A percentile compares a stretch with the other conserved stretches of the same genome.
phyloP scores from a whole-genome alignment of 1,139 yeast genomes.

The Scheffersomyces lignicola region DNA sequence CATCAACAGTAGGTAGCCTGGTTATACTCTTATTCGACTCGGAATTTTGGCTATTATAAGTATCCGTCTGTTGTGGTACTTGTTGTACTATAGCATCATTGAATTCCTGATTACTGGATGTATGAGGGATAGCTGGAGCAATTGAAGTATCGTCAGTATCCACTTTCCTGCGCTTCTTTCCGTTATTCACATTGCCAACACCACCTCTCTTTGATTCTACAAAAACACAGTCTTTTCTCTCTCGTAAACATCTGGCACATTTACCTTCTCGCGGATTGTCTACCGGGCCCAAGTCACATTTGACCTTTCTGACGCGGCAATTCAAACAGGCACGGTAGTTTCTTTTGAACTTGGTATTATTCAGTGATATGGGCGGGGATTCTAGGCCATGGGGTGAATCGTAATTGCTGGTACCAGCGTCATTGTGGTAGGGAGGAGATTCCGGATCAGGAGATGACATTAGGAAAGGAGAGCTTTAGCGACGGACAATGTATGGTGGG shows the following conservation, averaged over 20 bases:
- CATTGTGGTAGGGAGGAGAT: too few species aligned
- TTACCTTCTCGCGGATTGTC: slow-evolving; percentile 78
- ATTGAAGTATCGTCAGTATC: background rate
- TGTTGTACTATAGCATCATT: background rate
- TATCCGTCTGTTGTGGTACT: background rate
- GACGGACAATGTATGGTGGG: too few species aligned
- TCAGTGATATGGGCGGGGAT: slow-evolving; percentile 1
- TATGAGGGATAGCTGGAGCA: background rate
- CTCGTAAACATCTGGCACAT: slow-evolving; percentile 81
- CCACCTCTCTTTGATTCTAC: slow-evolving; percentile 66
- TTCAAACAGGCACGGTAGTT: slow-evolving; percentile 82
- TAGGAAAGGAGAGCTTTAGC: too few species aligned
- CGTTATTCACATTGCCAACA: slow-evolving; percentile 44
- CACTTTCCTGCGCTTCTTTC: slow-evolving; percentile 22
- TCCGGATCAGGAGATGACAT: too few species aligned
- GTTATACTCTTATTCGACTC: too few species aligned
- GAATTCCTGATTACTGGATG: background rate
- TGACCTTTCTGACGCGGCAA: slow-evolving; percentile 79
- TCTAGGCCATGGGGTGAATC: slow-evolving; percentile 2
- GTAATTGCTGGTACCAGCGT: background rate
- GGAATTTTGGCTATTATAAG: too few species aligned
- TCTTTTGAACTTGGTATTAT: slow-evolving; percentile 43
- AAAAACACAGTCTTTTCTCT: slow-evolving; percentile 77
- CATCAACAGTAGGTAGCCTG: slow-evolving; percentile 1
- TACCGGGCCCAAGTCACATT: slow-evolving; percentile 79